Evolutionary conservation across 345 rosid species (phyloP), one percentile per base, ranked within the genome.

Genomic region (Salix viminalis): DNA sequence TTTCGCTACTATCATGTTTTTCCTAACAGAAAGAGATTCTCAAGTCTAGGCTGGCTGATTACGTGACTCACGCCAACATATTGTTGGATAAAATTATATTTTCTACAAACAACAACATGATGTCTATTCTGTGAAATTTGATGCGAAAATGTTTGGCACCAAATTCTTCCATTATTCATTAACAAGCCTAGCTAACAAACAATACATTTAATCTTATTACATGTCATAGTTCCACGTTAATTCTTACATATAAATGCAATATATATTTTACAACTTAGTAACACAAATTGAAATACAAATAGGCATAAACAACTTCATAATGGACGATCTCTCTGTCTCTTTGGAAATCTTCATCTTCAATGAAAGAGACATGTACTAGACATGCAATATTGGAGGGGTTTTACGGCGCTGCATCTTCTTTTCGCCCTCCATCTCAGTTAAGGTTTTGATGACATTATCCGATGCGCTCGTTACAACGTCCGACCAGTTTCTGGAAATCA

Each of bases 391-490:
- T n/a, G 46, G 77, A 56, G 36, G 10, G 26, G 4, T 62, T 76
- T 69, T 58, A 58, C 21, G 19, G 23, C 71, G 65, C 61, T 60
- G 67, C 77, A 48, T 65, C 72, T 26, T 76, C 62, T 80, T 84
- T 66, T 88, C 84, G 52, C 37, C 71, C 66, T 89, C 88, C 54
- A 91, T 79, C 82, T 91, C 94, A 42, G 79, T 69, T 52, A 92
- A 79, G 62, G 87, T 89, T 39, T 83, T 73, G 16, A 92, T 89
- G 24, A 92, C 85, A 74, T 84, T 86, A 62, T 92, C 92, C 1
- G 92, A 80, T 41, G 97, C 86, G 67, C 37, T 71, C 67, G 90
- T 89, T 50, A 88, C 90, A 58, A 91, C 89, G 16, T 91, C 92
- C 7, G 89, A 84, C 84, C 84, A 83, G 56, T 90, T 89, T 86